Conservation (phyloP, 345 rosid species). For the Ceriops tagal region DNA sequence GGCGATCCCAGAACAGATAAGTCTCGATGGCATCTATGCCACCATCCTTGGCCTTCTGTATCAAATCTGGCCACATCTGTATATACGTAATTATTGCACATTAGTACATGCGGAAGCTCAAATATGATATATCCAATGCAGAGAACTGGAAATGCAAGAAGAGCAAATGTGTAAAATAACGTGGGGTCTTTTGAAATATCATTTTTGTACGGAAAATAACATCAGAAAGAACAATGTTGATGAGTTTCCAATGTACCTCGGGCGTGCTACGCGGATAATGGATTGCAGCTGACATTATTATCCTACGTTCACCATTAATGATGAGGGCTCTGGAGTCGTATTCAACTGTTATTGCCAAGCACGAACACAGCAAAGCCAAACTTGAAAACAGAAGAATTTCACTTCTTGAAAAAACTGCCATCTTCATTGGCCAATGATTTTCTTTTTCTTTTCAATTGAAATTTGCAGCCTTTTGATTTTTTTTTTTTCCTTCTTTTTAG, state of each 20-base stretch:
- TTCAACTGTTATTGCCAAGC: slow-evolving; percentile 15
- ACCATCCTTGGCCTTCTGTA: slow-evolving; percentile 46
- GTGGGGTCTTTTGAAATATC: too few relatives aligned
- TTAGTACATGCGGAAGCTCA: too few relatives aligned
- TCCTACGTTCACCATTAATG: slow-evolving; percentile 44
- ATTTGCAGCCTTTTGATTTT: too few relatives aligned
- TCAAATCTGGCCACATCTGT: slow-evolving; percentile 63
- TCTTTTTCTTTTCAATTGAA: too few relatives aligned
- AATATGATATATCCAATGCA: too few relatives aligned
- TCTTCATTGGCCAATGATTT: neutral
- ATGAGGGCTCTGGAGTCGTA: slow-evolving; percentile 37
- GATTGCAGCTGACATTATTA: slow-evolving; percentile 44
- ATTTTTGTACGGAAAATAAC: too few relatives aligned
- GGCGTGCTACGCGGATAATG: slow-evolving; percentile 54
- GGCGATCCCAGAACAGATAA: slow-evolving; percentile 52
- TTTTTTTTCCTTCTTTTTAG: too few relatives aligned
- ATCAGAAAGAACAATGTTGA: neutral
- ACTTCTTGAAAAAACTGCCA: slow-evolving; percentile 2
- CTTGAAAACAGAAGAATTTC: neutral
- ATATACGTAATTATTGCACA: neutral
- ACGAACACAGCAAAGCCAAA: slow-evolving; percentile 9
- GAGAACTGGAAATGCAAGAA: too few relatives aligned
- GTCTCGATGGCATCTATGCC: slow-evolving; percentile 54
- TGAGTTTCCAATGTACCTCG: slow-evolving; percentile 21
- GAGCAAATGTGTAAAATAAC: too few relatives aligned